These are phyloP conservation scores for Rutstroemia sydowiana DNA, from an alignment of 2,329 filamentous ascomycete species.

Conservation along the genomic window DNA sequence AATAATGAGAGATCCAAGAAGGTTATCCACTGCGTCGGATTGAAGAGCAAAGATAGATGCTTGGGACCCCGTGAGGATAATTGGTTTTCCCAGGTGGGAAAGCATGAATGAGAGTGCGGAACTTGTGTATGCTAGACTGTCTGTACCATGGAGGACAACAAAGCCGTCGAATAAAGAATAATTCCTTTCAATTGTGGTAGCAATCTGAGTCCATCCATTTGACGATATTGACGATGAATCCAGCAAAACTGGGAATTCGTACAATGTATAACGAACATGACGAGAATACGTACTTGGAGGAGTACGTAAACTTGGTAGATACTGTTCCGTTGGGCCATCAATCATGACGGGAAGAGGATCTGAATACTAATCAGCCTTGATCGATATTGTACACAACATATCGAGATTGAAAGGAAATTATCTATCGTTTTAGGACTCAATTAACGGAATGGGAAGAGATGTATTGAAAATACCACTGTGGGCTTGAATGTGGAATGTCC, in stretches of 20 bases:
- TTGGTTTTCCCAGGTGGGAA: conserved; percentile 62
- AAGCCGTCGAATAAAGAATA: conserved; percentile 65
- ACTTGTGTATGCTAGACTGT: conserved; percentile 61
- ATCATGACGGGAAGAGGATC: conserved; percentile 29
- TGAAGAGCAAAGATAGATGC: conserved; percentile 65
- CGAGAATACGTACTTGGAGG: conserved; percentile 57
- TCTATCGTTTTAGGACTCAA: not conserved
- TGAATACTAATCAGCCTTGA: conserved; percentile 9
- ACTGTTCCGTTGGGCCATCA: conserved; percentile 19
- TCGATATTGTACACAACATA: not conserved
- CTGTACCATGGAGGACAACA: conserved; percentile 65
- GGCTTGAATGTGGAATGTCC: not conserved
- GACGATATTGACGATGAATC: conserved; percentile 67
- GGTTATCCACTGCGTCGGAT: conserved; percentile 64
- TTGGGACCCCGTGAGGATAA: conserved; percentile 58
- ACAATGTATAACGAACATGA: conserved; percentile 58
- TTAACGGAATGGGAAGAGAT: conserved; percentile 8
- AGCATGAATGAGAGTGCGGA: conserved; percentile 70
- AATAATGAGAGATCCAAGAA: conserved; percentile 62
- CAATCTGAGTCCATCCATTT: conserved; percentile 64
- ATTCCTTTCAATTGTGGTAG: conserved; percentile 49
- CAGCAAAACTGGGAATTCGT: conserved; percentile 60
- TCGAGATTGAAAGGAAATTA: not conserved
- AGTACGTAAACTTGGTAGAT: conserved; percentile 40
- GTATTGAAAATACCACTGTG: not conserved